Conservation (phyloP, 148 eudicot genomes). For the Rhododendron henanense region DNA sequence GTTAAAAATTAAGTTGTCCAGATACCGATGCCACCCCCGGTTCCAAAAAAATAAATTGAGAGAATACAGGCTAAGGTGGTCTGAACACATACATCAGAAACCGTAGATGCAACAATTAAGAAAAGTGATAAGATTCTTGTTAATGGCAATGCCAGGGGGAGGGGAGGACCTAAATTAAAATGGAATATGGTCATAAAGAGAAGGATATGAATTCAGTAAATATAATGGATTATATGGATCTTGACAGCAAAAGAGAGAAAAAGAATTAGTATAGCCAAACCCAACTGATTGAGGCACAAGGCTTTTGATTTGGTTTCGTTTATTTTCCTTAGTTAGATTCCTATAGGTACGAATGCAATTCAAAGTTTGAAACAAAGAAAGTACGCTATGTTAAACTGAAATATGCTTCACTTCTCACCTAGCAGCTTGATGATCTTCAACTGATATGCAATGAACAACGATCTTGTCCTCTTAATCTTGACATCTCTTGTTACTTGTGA, state of each 20-base stretch:
- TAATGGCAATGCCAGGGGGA: too few relatives aligned
- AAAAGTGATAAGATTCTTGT: too few relatives aligned
- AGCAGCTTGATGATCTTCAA: neutral
- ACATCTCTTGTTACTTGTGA: neutral
- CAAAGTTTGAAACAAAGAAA: neutral
- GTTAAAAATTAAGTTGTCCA: too few relatives aligned
- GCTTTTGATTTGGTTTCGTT: neutral
- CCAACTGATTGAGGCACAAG: neutral
- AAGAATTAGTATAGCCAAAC: neutral
- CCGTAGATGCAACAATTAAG: too few relatives aligned
- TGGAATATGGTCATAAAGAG: too few relatives aligned
- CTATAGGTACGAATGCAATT: neutral
- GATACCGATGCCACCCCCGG: too few relatives aligned
- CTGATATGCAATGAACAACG: neutral
- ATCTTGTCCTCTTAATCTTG: neutral
- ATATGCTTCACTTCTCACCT: neutral
- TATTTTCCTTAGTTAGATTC: neutral
- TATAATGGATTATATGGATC: constrained; percentile 7
- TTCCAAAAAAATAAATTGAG: too few relatives aligned
- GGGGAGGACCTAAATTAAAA: too few relatives aligned
- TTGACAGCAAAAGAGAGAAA: neutral
- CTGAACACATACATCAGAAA: too few relatives aligned
- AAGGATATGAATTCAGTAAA: too few relatives aligned
- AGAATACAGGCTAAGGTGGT: too few relatives aligned
- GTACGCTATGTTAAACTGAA: neutral